Conservation (phyloP, 768 basidiomycete species). For the Paxillus involutus region DNA sequence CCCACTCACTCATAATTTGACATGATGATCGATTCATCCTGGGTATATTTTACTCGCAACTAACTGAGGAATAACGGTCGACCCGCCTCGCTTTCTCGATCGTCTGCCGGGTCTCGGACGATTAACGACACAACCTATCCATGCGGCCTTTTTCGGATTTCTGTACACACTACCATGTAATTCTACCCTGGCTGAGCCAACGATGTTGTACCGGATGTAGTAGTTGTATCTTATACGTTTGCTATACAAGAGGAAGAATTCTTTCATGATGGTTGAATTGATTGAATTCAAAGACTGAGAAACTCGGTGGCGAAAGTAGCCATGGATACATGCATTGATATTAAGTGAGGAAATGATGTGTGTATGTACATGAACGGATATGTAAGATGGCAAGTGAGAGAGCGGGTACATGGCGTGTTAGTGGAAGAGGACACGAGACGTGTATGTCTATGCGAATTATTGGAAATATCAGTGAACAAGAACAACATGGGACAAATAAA, state of each 20-base stretch:
- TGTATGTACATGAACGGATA: neutral
- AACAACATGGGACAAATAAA: neutral
- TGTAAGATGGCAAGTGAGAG: neutral
- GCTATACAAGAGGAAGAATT: neutral
- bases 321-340: neutral
- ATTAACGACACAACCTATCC: neutral
- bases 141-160: no score
- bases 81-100: neutral
- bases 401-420: neutral
- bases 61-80: neutral
- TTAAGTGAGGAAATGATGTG: neutral
- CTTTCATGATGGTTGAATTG: neutral
- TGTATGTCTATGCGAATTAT: neutral
- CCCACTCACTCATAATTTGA: slow-evolving; percentile 4
- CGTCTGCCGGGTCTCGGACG: slow-evolving; percentile 19
- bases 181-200: neutral
- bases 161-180: neutral
- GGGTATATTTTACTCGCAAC: neutral
- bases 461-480: neutral
- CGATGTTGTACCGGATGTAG: slow-evolving; percentile 2
- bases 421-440: neutral
- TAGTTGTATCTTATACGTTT: slow-evolving; percentile 5
- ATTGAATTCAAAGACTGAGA: no score
- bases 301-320: no score
- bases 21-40: slow-evolving; percentile 22